Evolutionary conservation across 768 basidiomycete genomes (phyloP).

Genomic region (Chalciporus piperatus): DNA sequence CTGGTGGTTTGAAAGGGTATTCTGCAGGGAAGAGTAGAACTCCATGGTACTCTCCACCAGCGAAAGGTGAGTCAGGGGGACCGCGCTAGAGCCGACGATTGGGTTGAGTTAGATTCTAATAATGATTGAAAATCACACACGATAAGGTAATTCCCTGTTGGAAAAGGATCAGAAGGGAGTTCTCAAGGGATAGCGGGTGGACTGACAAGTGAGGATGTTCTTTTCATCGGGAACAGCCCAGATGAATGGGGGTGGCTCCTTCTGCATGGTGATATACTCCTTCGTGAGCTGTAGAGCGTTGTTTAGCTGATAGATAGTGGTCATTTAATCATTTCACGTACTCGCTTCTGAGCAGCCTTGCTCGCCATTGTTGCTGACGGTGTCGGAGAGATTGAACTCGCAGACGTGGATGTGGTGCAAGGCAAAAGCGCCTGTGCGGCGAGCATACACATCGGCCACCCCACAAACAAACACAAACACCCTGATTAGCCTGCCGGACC

Average conservation of each 20-base stretch:
- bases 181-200: constrained; percentile 3
- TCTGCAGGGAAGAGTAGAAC: constrained; percentile 89
- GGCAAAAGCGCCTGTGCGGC: constrained; percentile 23
- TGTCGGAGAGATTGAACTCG: background rate
- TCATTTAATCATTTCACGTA: constrained; percentile 34
- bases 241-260: constrained; percentile 90
- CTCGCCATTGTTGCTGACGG: constrained; percentile 57
- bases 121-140: constrained; percentile 42
- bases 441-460: constrained; percentile 21
- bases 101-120: constrained; percentile 2
- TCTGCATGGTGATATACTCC: constrained; percentile 92
- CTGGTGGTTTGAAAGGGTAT: constrained; percentile 96
- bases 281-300: constrained; percentile 59
- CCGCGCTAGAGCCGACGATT: constrained; percentile 59
- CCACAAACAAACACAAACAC: constrained; percentile 29
- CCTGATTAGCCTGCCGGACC: background rate
- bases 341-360: constrained; percentile 85
- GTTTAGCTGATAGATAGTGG: background rate
- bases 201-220: constrained; percentile 92
- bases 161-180: constrained; percentile 8
- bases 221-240: constrained; percentile 97
- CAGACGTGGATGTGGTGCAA: constrained; percentile 22
- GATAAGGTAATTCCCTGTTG: constrained; percentile 90
- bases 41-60: constrained; percentile 93
- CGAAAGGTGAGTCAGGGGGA: constrained; percentile 88